These are phyloP conservation scores for Septoria linicola DNA, from an alignment of 2,329 filamentous ascomycete species.

Conservation along the genomic window DNA sequence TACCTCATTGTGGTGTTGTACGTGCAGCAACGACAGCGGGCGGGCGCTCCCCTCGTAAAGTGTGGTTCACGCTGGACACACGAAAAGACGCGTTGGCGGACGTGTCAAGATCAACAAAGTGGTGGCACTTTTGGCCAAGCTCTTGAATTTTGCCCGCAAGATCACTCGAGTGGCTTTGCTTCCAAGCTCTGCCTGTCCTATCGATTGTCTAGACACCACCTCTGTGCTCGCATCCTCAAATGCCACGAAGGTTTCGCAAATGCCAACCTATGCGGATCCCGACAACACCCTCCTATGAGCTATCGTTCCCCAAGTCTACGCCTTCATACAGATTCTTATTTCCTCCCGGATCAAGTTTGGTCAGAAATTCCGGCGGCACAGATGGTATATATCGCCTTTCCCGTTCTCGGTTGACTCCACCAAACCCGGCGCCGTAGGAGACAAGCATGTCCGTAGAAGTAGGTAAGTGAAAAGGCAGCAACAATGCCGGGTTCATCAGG, in stretches of 20 bases:
- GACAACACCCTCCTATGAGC: conserved; percentile 9
- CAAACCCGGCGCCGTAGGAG: conserved; percentile 90
- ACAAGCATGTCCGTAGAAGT: conserved; percentile 97
- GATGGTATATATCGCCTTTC: conserved; percentile 95
- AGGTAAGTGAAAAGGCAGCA: conserved; percentile 91
- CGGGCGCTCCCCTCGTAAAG: too few species aligned
- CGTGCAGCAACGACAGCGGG: not conserved
- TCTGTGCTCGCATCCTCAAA: not conserved
- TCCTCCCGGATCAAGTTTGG: conserved; percentile 69
- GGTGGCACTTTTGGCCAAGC: too few species aligned
- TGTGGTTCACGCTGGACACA: not conserved
- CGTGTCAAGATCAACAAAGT: too few species aligned
- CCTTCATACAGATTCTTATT: conserved; percentile 39
- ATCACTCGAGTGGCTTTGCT: too few species aligned
- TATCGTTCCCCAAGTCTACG: conserved; percentile 10
- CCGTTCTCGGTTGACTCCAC: conserved; percentile 84
- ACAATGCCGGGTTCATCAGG: conserved; percentile 82
- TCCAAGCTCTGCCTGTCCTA: too few species aligned
- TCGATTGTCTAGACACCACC: too few species aligned
- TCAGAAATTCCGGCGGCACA: conserved; percentile 87
- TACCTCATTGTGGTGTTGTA: conserved; percentile 7
- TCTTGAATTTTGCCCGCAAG: too few species aligned
- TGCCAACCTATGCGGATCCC: conserved; percentile 4
- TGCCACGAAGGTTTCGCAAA: not conserved
- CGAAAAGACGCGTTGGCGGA: too few species aligned